phyloP scores from a whole-genome alignment of 108 stramenopile genomes.

The Schizochytrium sp. region DNA sequence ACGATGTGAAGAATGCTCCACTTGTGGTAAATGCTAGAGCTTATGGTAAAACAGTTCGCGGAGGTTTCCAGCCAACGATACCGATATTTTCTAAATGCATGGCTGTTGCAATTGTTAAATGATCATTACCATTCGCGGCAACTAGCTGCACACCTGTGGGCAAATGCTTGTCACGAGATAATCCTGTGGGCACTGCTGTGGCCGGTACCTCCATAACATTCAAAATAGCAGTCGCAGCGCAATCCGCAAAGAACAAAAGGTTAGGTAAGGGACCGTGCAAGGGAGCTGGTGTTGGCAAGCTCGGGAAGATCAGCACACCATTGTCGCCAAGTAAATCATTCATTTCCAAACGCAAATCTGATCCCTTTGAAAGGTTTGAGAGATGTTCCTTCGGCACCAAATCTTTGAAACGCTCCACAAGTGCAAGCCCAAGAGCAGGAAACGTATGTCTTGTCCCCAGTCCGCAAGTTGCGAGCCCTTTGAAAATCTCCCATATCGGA shows the following conservation, averaged over 20 bases:
- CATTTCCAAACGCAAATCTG: neutral
- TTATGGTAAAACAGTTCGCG: neutral
- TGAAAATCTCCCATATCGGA: constrained; percentile 50
- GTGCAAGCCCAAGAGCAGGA: constrained; percentile 15
- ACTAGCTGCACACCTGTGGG: constrained; percentile 44
- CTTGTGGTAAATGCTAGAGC: too few species aligned
- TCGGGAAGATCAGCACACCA: constrained; percentile 43
- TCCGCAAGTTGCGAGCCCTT: neutral
- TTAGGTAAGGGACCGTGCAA: constrained; percentile 48
- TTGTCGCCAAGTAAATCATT: constrained; percentile 50
- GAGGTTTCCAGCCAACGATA: constrained; percentile 4
- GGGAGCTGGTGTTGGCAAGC: constrained; percentile 23
- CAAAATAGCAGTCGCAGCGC: neutral
- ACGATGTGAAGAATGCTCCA: too few species aligned
- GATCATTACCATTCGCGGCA: constrained; percentile 14
- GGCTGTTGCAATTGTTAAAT: constrained; percentile 26
- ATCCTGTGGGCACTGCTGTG: constrained; percentile 46
- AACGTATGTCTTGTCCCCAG: neutral
- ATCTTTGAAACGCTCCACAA: neutral
- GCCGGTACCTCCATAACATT: constrained; percentile 41
- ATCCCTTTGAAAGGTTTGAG: neutral
- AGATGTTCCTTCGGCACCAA: neutral
- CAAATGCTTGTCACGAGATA: neutral
- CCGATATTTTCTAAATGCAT: constrained; percentile 1
- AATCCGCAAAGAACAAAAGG: constrained; percentile 46